Percentiles rank a stretch among this genome's conserved stretches.
Evolutionary conservation across 73 alveolate species (phyloP).

Genomic region (Symbiodinium natans): DNA sequence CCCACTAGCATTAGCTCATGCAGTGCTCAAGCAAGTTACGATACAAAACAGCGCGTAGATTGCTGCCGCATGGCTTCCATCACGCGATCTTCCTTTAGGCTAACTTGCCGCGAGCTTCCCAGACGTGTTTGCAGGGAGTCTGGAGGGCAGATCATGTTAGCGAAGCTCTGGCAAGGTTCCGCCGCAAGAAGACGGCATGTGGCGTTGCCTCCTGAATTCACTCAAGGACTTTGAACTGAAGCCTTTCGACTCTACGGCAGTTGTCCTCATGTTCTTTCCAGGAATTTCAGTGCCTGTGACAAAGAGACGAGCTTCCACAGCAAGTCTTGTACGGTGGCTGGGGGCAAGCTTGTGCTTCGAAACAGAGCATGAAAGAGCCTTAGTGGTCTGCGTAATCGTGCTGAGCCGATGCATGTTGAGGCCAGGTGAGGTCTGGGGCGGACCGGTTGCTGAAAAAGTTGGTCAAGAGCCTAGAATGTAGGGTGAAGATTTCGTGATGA

Average conservation of each 20-base stretch:
- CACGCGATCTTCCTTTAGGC: background rate
- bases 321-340: background rate
- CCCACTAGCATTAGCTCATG: too few relatives aligned
- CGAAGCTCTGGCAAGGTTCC: background rate
- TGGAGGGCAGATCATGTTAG: background rate
- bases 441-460: background rate
- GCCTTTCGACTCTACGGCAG: background rate
- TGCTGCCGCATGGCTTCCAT: background rate
- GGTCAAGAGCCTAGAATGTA: background rate
- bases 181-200: background rate
- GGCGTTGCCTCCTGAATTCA: background rate
- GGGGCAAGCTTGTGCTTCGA: background rate
- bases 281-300: background rate
- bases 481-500: background rate
- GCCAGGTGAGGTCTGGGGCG: constrained; percentile 7
- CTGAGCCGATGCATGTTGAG: background rate
- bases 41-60: too few relatives aligned
- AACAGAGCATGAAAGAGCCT: background rate
- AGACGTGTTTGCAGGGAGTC: background rate
- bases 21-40: too few relatives aligned
- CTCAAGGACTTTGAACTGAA: background rate
- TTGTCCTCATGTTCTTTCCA: background rate
- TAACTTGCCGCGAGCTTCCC: background rate
- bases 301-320: background rate
- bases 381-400: background rate